These are phyloP conservation scores for Saposhnikovia divaricata DNA, from an alignment of 129 eudicot genomes.

Conservation along the genomic window DNA sequence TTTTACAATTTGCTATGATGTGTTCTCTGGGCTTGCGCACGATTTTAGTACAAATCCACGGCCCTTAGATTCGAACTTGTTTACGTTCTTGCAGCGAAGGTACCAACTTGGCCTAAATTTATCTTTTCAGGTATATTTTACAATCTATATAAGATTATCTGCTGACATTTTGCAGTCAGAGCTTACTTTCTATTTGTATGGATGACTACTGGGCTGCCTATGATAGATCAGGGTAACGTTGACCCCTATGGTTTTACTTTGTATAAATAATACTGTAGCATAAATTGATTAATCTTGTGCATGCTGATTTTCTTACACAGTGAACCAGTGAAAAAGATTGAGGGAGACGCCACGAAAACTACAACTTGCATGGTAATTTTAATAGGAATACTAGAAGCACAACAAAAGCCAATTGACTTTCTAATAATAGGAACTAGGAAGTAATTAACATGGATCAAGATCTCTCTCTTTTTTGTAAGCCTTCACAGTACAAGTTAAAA, in stretches of 20 bases:
- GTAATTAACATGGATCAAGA: conserved; percentile 3
- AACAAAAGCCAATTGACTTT: background rate
- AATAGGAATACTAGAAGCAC: conserved; percentile 27
- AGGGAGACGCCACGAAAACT: conserved; percentile 20
- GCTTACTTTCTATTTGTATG: conserved; percentile 50
- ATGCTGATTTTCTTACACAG: conserved; percentile 21
- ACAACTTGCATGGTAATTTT: conserved; percentile 24
- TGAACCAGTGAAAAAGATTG: conserved; percentile 31
- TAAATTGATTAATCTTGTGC: background rate
- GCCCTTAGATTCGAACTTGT: conserved; percentile 44
- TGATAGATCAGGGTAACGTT: conserved; percentile 53
- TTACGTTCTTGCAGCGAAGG: conserved; percentile 64
- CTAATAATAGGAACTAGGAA: conserved; percentile 22
- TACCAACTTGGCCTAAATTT: conserved; percentile 12
- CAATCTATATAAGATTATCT: conserved; percentile 14
- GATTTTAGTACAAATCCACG: conserved; percentile 52
- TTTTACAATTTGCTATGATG: conserved; percentile 62
- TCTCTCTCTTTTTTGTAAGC: no score
- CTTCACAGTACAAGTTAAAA: no score
- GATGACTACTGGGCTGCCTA: conserved; percentile 87
- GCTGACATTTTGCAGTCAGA: conserved; percentile 49
- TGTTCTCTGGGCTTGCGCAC: conserved; percentile 65
- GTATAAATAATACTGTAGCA: background rate
- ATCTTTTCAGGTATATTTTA: conserved; percentile 4
- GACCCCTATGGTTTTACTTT: conserved; percentile 1